Base-by-base conservation (phyloP, 768 basidiomycete genomes). In the Russula foetens region DNA sequence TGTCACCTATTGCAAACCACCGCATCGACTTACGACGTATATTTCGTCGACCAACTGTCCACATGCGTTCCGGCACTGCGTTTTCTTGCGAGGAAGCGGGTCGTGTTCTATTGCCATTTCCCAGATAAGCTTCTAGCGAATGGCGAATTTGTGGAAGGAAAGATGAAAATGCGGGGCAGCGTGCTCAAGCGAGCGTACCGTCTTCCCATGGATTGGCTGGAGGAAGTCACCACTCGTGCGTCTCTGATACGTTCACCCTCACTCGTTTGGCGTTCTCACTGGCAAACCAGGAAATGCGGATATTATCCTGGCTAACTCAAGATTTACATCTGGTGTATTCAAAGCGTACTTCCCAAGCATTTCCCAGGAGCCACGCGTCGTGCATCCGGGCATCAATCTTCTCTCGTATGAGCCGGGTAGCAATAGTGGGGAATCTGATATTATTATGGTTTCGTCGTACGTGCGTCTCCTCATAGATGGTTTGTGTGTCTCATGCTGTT, bases 81-180 rank as follows among this genome's bases (percentile, higher is more conserved):
- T 2, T 67, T 75, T 60, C 68, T 90, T 15, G 81, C 78, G 2
- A 77, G 77, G 23, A 90, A 83, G n/a, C 84, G 92, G 2, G 90
- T 96, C 31, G 86, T 98, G 21, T 98, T 98, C 73, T 98, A 99
- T 71, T 96, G 93, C 66, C 96, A 98, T 71, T 98, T 99, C 66
- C 97, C 96, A 0, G 96, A 99, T 74, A 96, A 96, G 72, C 77
- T 98, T 0, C 80, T 98, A 28, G 84, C 88, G 7, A 81, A 83
- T 63, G 89, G 89, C 0, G 82, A 79, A 41, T 83, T 73, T 67
- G 78, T 84, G 0, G 83, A 87, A 54, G 85, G 82, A 14, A 72
- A 75, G 56, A 67, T 72, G 45, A 71, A 69, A 41, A 78, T 71
- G 67, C 75, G 73, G 3, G 72, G 73, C 0, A 71, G 81, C 21